Evolutionary conservation across 495 filamentous ascomycete species (phyloP).

Genomic region (Thermochaetoides thermophila): DNA sequence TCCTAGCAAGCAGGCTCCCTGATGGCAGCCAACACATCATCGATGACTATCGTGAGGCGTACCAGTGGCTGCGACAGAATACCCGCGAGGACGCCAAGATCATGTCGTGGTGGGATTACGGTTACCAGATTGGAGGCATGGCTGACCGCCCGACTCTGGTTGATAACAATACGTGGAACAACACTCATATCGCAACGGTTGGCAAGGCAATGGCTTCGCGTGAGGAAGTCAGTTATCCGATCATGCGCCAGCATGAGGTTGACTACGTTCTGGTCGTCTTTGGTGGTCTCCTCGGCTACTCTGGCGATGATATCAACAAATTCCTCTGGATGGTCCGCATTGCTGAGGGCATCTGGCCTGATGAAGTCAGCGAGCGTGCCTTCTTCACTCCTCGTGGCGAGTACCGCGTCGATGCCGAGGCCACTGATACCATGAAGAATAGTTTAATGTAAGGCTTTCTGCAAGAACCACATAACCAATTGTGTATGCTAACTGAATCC

Average conservation of each 20-base stretch:
- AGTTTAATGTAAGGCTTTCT: conserved; percentile 71
- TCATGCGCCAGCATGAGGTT: conserved; percentile 94
- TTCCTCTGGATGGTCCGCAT: conserved; percentile 99
- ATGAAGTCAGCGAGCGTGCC: conserved; percentile 93
- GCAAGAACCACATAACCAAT: neutral
- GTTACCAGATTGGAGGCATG: conserved; percentile 99
- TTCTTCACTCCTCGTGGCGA: conserved; percentile 94
- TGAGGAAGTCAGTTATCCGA: conserved; percentile 97
- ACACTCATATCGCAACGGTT: conserved; percentile 98
- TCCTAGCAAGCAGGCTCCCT: conserved; percentile 78
- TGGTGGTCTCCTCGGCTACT: conserved; percentile 90
- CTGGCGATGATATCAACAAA: conserved; percentile 99
- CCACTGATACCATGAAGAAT: conserved; percentile 97
- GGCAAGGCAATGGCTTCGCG: conserved; percentile 97
- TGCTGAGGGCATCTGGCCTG: conserved; percentile 97
- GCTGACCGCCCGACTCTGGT: conserved; percentile 94
- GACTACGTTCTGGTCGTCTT: conserved; percentile 98
- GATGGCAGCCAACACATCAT: conserved; percentile 98
- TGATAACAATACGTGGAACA: conserved; percentile 99
- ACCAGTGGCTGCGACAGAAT: conserved; percentile 99
- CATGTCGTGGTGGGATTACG: conserved; percentile 99
- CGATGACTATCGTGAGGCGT: conserved; percentile 97
- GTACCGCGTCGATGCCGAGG: conserved; percentile 85
- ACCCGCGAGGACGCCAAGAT: conserved; percentile 90
- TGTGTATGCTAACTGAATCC: conserved; percentile 21